Conservation (phyloP, 2,329 filamentous ascomycete genomes). For the Fusarium zealandicum region DNA sequence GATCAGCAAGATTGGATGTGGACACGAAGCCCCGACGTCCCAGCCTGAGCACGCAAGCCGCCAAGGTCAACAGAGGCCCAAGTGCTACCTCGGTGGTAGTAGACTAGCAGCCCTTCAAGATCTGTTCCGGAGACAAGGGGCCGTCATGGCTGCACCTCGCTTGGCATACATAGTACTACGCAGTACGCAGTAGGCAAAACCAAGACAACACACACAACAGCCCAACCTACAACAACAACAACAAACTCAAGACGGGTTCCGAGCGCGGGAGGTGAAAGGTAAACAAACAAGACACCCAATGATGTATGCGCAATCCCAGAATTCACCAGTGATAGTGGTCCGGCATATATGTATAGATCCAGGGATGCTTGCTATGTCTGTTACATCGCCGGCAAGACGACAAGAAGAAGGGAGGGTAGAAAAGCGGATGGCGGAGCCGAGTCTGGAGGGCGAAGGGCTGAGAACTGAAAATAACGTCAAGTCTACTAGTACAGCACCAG, state of each 20-base stretch:
- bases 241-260: neutral
- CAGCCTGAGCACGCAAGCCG: slow-evolving; percentile 8
- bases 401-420: neutral
- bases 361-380: neutral
- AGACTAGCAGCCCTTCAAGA: neutral
- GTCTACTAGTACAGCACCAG: slow-evolving; percentile 11
- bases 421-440: slow-evolving; percentile 7
- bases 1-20: slow-evolving; percentile 38
- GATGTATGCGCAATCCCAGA: neutral
- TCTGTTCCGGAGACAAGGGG: slow-evolving; percentile 6
- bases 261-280: slow-evolving; percentile 1
- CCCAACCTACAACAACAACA: neutral
- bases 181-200: no score
- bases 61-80: slow-evolving; percentile 5
- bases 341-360: no score
- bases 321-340: no score
- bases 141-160: slow-evolving; percentile 13
- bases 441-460: slow-evolving; percentile 6
- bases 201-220: slow-evolving; percentile 1
- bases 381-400: neutral
- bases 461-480: slow-evolving; percentile 12
- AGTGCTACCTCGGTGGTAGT: neutral
- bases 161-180: no score
- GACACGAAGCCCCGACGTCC: slow-evolving; percentile 23
- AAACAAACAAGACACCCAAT: neutral